Evolutionary conservation across 2,329 filamentous ascomycete species (phyloP), one percentile per base, ranked within the genome.

Genomic region (Neodidymelliopsis sp.): DNA sequence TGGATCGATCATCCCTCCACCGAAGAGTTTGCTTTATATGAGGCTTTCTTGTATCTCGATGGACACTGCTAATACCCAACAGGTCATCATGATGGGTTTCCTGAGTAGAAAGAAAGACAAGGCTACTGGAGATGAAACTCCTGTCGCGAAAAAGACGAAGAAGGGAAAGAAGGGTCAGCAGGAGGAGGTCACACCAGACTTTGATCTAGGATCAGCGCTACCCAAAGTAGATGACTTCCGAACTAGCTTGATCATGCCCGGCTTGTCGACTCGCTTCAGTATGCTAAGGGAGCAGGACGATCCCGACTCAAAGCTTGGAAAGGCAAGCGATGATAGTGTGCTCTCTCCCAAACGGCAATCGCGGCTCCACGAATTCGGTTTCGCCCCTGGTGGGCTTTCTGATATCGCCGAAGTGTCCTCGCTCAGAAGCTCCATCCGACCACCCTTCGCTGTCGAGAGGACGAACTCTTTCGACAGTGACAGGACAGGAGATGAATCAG

Each of bases 271-370:
- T 10, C 86, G 94, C 6, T 99, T 99, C 72, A 97, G 93, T 61
- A 97, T 97, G 93, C 78, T 97, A 23, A 82, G 91, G 64, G 93
- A 97, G 73, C 93, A 97, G 71, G 92, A 97, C 70, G 91, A 97
- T 65, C 93, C 93, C 1, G 87, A 79, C 54, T 93, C 91, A 2
- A 89, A 91, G 70, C 82, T 97, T 23, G 93, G 93, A 49, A 97
- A 97, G 73, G 93, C 93, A 12, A 94, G 89, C 72, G 93, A 97
- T 68, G 93, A 97, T 73, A 97, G 92, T 60, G 92, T 97, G 3
- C 76, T 97, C 15, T 89, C 85, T 56, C 89, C 89, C 3, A 92
- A 90, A 65, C 84, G 91, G 43, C 87, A 89, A 56, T 96, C 92
- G 0, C 84, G 88, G 49, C 75, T 95, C 57, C 80, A 84, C 68